Percentiles rank a stretch among this genome's conserved stretches.
Evolutionary conservation across 208 protist species (phyloP).

Genomic region (Crithidia brevicula): DNA sequence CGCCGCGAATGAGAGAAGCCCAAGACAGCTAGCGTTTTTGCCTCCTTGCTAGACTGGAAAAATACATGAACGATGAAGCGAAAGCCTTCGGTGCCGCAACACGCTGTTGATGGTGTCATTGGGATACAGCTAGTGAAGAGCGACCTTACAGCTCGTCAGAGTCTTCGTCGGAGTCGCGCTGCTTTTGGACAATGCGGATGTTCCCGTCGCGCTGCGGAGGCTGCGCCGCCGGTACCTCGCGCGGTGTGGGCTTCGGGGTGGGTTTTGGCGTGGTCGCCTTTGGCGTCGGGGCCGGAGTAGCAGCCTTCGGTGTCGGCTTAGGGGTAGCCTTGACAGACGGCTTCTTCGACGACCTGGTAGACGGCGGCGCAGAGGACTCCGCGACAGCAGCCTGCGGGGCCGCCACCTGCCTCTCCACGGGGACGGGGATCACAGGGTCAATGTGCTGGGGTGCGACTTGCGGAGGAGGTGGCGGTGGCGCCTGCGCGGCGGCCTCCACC

Average conservation of each 20-base stretch:
- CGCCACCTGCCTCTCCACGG: background rate
- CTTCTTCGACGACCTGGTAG: constrained; percentile 20
- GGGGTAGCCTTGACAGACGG: constrained; percentile 19
- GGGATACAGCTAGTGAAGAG: constrained; percentile 6
- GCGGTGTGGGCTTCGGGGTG: background rate
- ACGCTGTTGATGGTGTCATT: background rate
- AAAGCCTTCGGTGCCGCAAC: background rate
- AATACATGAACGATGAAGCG: too few relatives aligned
- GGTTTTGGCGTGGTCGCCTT: constrained; percentile 14
- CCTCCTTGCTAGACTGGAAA: too few relatives aligned
- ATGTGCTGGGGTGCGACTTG: constrained; percentile 28
- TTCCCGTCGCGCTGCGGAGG: constrained; percentile 22
- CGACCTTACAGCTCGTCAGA: constrained; percentile 14
- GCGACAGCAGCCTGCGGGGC: background rate
- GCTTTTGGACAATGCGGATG: constrained; percentile 23
- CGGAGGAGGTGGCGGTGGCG: background rate
- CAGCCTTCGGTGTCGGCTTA: background rate
- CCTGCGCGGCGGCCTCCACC: constrained; percentile 29
- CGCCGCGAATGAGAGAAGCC: too few relatives aligned
- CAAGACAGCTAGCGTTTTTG: too few relatives aligned
- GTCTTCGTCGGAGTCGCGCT: constrained; percentile 27
- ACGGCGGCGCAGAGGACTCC: constrained; percentile 3
- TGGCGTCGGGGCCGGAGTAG: background rate
- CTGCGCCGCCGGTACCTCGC: background rate
- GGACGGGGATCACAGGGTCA: constrained; percentile 8